Conservation (phyloP, 2,329 filamentous ascomycete genomes). For the Ophiostoma australiae region DNA sequence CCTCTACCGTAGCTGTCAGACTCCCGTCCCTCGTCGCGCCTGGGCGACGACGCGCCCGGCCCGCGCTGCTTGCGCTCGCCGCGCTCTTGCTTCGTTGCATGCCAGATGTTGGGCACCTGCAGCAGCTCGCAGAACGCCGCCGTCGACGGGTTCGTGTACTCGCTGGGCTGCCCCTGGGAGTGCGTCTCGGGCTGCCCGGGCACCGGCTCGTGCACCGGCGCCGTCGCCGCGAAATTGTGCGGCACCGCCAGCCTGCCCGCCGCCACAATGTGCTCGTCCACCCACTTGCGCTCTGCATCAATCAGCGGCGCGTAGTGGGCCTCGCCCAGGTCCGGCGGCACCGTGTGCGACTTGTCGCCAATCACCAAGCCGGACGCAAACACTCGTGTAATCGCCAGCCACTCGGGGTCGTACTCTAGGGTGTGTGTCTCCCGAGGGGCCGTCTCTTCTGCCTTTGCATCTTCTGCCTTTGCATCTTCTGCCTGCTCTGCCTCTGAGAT, state of each 20-base stretch:
- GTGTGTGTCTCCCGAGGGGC: constrained; percentile 37
- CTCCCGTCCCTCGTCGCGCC: constrained; percentile 20
- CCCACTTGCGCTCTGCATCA: constrained; percentile 67
- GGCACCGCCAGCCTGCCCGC: constrained; percentile 63
- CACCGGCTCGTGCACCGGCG: constrained; percentile 59
- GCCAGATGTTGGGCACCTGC: constrained; percentile 69
- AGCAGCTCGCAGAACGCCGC: constrained; percentile 73
- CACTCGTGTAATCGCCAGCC: constrained; percentile 85
- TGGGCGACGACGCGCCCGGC: constrained; percentile 42
- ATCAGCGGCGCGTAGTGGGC: constrained; percentile 64
- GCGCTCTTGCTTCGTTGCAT: constrained; percentile 67
- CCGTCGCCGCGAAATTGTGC: constrained; percentile 70
- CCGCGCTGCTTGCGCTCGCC: constrained; percentile 53
- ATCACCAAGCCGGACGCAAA: constrained; percentile 64
- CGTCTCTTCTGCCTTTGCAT: not conserved
- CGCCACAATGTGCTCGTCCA: constrained; percentile 67
- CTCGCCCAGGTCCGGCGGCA: constrained; percentile 62
- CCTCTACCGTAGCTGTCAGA: constrained; percentile 35
- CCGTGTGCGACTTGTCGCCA: constrained; percentile 52
- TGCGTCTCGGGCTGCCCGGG: constrained; percentile 43
- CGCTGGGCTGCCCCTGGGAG: constrained; percentile 59
- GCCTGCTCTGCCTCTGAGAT: constrained; percentile 27
- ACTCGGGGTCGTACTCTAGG: constrained; percentile 84
- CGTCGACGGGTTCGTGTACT: constrained; percentile 87
- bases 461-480: constrained; percentile 19